Evolutionary conservation across 768 basidiomycete species (phyloP), one percentile per base, ranked within the genome.

Genomic region (Termitomyces bulborhizus): DNA sequence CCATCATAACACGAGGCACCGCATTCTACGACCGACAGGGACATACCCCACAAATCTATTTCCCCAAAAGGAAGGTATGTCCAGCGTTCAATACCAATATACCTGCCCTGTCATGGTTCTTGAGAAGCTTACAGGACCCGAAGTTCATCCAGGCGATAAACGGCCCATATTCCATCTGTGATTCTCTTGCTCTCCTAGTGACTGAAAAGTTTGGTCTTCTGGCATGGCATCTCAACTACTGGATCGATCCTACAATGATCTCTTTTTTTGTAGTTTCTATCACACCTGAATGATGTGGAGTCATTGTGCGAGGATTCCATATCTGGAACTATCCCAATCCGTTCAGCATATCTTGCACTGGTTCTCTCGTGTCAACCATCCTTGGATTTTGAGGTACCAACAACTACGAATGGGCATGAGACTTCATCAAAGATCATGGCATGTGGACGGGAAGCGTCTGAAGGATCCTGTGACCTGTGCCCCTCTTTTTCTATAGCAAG

Each of bases 371-470:
- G 41, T 37, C 36, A 18, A 42, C 6, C 41, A 54, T 51, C 53
- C 39, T n/a, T 46, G 32, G 42, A 48, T 41, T 49, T 37, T 37
- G 32, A 51, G 57, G 57, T 46, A 58, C 57, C 53, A 57, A 47
- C 51, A 50, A 36, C 40, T 18, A 46, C 37, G 16, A 44, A 29
- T 34, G 46, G 46, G 15, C 57, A 55, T 44, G 57, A 36, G 54
- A 55, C 50, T 41, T 31, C 34, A 47, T 26, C 39, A 47, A n/a
- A 57, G 21, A 55, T 55, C 9, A 29, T n/a, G 41, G 41, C 51
- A 52, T 52, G 51, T 31, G 51, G 32, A 31, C 18, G 32, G n/a
- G 50, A 51, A 51, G 50, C 18, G 40, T 51, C 29, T n/a, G 11
- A 48, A 48, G 21, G 47, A 37, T 50, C 49, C 26, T 50, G 49